Evolutionary conservation across 352 stramenopile species (phyloP).

Genomic region (Thraustochytrium striatum): DNA sequence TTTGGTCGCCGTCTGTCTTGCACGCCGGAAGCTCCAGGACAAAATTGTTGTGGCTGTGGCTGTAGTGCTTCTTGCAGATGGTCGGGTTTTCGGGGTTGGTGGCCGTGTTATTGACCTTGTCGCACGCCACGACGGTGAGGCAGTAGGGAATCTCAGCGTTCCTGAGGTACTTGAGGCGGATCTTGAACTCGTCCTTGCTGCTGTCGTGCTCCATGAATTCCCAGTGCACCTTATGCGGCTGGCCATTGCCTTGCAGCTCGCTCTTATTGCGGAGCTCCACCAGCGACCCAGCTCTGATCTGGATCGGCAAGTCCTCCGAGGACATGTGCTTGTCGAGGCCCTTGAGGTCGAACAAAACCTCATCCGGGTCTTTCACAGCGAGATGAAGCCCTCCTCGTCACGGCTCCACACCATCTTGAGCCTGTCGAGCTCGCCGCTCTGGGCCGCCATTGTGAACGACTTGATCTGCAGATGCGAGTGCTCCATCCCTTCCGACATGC

Average conservation of each 20-base stretch:
- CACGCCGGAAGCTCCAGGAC: no score
- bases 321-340: background rate
- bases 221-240: background rate
- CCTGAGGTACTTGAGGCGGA: background rate
- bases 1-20: no score
- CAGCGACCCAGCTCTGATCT: background rate
- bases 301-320: background rate
- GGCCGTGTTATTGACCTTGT: background rate
- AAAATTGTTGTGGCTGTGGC: background rate
- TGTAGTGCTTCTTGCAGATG: background rate
- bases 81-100: conserved; percentile 3
- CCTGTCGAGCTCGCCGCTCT: background rate
- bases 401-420: conserved; percentile 34
- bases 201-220: background rate
- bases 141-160: background rate
- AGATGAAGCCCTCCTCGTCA: background rate
- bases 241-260: background rate
- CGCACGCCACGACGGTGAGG: conserved; percentile 13
- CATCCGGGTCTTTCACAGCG: no score
- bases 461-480: conserved; percentile 18
- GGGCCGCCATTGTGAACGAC: no score
- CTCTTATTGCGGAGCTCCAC: background rate
- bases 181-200: no score
- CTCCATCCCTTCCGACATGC: conserved; percentile 10
- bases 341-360: no score